Percentiles rank a stretch among this genome's conserved stretches.
Evolutionary conservation across 192 early-diverging fungal species (phyloP).

Genomic region (Powellomyces hirtus): DNA sequence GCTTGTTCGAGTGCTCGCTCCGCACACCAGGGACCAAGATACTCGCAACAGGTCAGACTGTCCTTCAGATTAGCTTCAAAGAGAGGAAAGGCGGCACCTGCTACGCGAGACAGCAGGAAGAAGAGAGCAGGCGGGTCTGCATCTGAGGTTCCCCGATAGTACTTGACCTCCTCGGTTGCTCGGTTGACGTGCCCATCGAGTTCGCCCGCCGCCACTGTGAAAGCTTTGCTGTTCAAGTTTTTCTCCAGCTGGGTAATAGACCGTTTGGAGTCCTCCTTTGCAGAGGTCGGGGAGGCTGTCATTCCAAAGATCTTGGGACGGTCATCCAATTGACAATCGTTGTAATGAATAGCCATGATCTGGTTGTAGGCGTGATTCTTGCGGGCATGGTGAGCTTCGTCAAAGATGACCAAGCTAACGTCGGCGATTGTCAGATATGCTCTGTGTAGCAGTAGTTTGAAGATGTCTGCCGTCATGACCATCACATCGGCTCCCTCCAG

Average conservation of each 20-base stretch:
- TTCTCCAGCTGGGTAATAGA: slow-evolving; percentile 17
- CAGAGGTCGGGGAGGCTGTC: slow-evolving; percentile 84
- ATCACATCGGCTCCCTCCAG: slow-evolving; percentile 67
- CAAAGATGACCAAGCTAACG: slow-evolving; percentile 37
- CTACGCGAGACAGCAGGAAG: slow-evolving; percentile 3
- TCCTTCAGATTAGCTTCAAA: neutral
- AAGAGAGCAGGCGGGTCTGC: slow-evolving; percentile 3
- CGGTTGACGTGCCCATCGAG: neutral
- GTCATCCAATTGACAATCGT: slow-evolving; percentile 34
- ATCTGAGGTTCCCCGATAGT: neutral
- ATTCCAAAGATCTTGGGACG: slow-evolving; percentile 89
- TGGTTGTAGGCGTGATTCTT: slow-evolving; percentile 29
- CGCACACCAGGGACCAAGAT: slow-evolving; percentile 23
- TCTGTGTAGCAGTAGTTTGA: slow-evolving; percentile 70
- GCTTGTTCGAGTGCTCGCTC: slow-evolving; percentile 2
- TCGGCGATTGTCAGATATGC: slow-evolving; percentile 62
- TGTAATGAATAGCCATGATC: slow-evolving; percentile 82
- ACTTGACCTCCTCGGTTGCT: slow-evolving; percentile 12
- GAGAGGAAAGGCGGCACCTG: neutral
- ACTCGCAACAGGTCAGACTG: neutral
- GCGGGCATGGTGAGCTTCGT: slow-evolving; percentile 28
- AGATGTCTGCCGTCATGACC: slow-evolving; percentile 77
- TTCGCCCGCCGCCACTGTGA: slow-evolving; percentile 3
- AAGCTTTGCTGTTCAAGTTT: slow-evolving; percentile 10
- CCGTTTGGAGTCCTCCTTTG: neutral